phyloP scores from a whole-genome alignment of 495 filamentous ascomycete genomes.

The Aspergillus coremiiformis region DNA sequence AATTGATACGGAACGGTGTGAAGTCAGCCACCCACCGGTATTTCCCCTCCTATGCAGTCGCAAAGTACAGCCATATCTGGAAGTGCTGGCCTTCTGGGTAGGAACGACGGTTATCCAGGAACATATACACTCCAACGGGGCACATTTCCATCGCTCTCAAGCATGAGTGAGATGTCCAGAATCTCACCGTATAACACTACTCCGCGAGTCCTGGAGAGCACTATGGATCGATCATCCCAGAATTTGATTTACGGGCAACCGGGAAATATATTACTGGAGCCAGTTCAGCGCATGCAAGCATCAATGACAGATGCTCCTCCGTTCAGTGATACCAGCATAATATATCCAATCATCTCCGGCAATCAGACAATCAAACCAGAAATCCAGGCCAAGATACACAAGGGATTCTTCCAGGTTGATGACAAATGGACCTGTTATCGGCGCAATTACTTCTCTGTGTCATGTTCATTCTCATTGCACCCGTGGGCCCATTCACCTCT shows the following conservation, averaged over 20 bases:
- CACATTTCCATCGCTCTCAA: slow-evolving; percentile 27
- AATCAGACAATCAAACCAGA: slow-evolving; percentile 64
- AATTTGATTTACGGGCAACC: slow-evolving; percentile 26
- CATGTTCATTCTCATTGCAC: slow-evolving; percentile 68
- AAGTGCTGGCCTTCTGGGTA: slow-evolving; percentile 26
- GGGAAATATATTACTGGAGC: slow-evolving; percentile 22
- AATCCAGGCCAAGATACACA: slow-evolving; percentile 80
- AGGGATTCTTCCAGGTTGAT: slow-evolving; percentile 83
- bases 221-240: slow-evolving; percentile 27
- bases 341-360: slow-evolving; percentile 51
- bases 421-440: slow-evolving; percentile 94
- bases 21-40: slow-evolving; percentile 34
- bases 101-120: slow-evolving; percentile 29
- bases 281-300: slow-evolving; percentile 25
- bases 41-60: slow-evolving; percentile 29
- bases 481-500: slow-evolving; percentile 37
- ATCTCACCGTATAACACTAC: slow-evolving; percentile 28
- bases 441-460: slow-evolving; percentile 88
- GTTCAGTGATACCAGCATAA: slow-evolving; percentile 47
- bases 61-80: slow-evolving; percentile 21
- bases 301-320: slow-evolving; percentile 43
- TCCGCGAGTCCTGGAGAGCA: slow-evolving; percentile 28
- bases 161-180: slow-evolving; percentile 30
- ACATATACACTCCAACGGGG: slow-evolving; percentile 31
- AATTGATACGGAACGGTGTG: slow-evolving; percentile 13